These are phyloP conservation scores for Gossypium aridum DNA, from an alignment of 441 rosid species.

Conservation along the genomic window DNA sequence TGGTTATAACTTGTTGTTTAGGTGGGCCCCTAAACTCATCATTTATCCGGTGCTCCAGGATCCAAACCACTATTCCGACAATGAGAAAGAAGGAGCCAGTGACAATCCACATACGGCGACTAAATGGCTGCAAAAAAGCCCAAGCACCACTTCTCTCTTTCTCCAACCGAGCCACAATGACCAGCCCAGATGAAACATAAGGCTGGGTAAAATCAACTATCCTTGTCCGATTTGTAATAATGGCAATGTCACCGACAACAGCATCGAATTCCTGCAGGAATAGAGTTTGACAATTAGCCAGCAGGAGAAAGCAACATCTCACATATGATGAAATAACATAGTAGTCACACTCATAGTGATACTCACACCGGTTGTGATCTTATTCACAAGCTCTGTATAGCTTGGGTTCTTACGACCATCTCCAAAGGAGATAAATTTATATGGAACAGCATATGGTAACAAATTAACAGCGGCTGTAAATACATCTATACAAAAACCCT, in stretches of 20 bases:
- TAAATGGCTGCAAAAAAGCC: conserved; percentile 85
- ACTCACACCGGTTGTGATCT: conserved; percentile 73
- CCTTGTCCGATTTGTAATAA: conserved; percentile 73
- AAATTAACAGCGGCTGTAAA: conserved; percentile 68
- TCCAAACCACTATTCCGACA: conserved; percentile 81
- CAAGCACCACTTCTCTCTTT: conserved; percentile 69
- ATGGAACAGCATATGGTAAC: conserved; percentile 76
- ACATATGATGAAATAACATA: neutral
- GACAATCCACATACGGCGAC: conserved; percentile 61
- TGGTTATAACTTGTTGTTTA: conserved; percentile 54
- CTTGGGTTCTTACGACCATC: conserved; percentile 64
- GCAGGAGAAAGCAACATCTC: conserved; percentile 3
- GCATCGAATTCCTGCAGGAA: conserved; percentile 66
- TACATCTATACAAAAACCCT: conserved; percentile 89
- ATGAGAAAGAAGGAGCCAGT: conserved; percentile 53
- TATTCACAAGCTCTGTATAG: conserved; percentile 60
- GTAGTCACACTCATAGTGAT: neutral
- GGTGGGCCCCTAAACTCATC: conserved; percentile 96
- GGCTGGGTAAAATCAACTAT: conserved; percentile 90
- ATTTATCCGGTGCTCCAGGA: conserved; percentile 83
- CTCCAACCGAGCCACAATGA: conserved; percentile 71
- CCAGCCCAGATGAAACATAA: conserved; percentile 75
- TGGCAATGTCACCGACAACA: conserved; percentile 82
- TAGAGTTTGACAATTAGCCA: conserved; percentile 20
- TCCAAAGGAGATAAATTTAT: conserved; percentile 66